These are phyloP conservation scores for Hypoxylon fuscum DNA, from an alignment of 495 filamentous ascomycete genomes.

Conservation along the genomic window DNA sequence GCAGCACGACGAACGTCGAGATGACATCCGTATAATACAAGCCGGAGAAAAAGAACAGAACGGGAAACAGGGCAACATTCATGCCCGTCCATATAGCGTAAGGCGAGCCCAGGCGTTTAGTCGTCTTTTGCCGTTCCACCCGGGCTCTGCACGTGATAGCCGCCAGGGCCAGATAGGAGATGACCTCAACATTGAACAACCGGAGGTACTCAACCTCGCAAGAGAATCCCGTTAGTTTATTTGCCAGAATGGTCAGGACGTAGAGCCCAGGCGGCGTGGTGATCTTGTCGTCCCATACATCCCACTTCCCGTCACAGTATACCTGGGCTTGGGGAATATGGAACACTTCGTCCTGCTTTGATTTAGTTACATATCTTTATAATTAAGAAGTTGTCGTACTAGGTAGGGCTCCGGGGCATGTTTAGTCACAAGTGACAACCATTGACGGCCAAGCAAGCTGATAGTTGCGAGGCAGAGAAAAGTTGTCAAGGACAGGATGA, in stretches of 20 bases:
- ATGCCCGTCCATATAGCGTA: constrained; percentile 69
- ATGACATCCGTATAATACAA: constrained; percentile 93
- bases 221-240: constrained; percentile 39
- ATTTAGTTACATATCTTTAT: no score
- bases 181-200: constrained; percentile 59
- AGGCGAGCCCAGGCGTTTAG: constrained; percentile 16
- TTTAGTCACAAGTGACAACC: constrained; percentile 53
- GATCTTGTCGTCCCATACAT: constrained; percentile 92
- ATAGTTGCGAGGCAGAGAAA: constrained; percentile 9
- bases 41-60: constrained; percentile 92
- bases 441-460: constrained; percentile 20
- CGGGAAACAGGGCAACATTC: constrained; percentile 88
- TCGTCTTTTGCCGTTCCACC: constrained; percentile 8
- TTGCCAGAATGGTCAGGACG: constrained; percentile 58
- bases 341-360: constrained; percentile 85
- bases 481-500: constrained; percentile 3
- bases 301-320: constrained; percentile 80
- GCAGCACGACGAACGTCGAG: constrained; percentile 72
- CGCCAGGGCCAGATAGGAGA: constrained; percentile 37
- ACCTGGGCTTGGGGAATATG: constrained; percentile 90
- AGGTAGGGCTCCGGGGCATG: constrained; percentile 83
- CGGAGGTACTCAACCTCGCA: constrained; percentile 62
- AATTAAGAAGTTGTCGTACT: no score
- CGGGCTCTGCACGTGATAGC: constrained; percentile 25
- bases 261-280: constrained; percentile 94